Evolutionary conservation across 1,139 yeast species (phyloP).

Genomic region (Kazachstania sp.): DNA sequence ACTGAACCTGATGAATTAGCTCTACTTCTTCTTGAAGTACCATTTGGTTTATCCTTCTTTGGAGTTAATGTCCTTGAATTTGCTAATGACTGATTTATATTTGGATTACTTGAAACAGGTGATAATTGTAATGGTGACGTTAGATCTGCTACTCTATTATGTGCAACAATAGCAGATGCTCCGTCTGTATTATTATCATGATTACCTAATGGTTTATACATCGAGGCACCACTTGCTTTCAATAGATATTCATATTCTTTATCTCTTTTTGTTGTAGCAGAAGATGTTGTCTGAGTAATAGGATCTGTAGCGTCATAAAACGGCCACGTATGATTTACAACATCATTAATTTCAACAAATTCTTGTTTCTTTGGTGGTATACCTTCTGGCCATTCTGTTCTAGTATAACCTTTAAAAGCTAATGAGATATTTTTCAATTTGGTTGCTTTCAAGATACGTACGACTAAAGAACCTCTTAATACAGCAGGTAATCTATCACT

Average conservation of each 20-base stretch:
- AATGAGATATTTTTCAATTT: slow-evolving; percentile 64
- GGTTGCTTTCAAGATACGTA: slow-evolving; percentile 65
- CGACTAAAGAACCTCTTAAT: slow-evolving; percentile 69
- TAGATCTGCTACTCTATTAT: not conserved
- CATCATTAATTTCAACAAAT: slow-evolving; percentile 53
- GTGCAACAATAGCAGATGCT: not conserved
- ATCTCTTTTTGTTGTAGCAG: slow-evolving; percentile 1
- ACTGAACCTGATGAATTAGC: slow-evolving; percentile 4
- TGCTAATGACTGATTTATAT: not conserved
- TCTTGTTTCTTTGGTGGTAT: slow-evolving; percentile 80
- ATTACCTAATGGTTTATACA: slow-evolving; percentile 17
- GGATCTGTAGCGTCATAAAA: slow-evolving; percentile 45
- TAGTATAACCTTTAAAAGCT: slow-evolving; percentile 59
- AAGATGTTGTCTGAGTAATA: not conserved
- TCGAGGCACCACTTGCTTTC: slow-evolving; percentile 25
- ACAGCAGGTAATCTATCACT: slow-evolving; percentile 69
- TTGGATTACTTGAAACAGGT: slow-evolving; percentile 1
- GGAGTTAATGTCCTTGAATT: not conserved
- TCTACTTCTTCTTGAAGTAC: slow-evolving; percentile 5
- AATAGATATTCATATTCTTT: slow-evolving; percentile 11
- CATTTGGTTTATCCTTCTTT: not conserved
- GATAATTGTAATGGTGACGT: slow-evolving; percentile 6
- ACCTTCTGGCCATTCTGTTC: slow-evolving; percentile 98
- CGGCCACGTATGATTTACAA: slow-evolving; percentile 86
- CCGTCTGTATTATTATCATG: not conserved